phyloP scores from a whole-genome alignment of 2,329 filamentous ascomycete genomes.

The Xylaria sp. region DNA sequence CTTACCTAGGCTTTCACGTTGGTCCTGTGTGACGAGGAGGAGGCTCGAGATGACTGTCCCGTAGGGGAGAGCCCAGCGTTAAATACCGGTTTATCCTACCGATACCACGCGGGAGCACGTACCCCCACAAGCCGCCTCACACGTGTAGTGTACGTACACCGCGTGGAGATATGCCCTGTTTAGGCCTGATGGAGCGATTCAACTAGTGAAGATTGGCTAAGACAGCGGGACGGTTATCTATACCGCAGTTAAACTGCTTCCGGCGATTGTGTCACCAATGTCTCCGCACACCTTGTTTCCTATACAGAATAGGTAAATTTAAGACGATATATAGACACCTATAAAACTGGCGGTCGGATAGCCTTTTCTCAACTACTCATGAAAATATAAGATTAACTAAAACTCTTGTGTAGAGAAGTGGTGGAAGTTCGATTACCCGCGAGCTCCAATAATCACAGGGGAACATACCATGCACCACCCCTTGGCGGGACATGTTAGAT shows the following conservation, averaged over 20 bases:
- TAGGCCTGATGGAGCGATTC: not conserved
- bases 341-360: too few species aligned
- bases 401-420: not conserved
- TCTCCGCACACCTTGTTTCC: too few species aligned
- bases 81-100: not conserved
- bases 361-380: too few species aligned
- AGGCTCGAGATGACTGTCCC: not conserved
- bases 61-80: not conserved
- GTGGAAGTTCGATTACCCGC: slow-evolving; percentile 16
- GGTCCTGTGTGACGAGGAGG: too few species aligned
- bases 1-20: not conserved
- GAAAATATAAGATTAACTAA: too few species aligned
- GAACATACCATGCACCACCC: not conserved
- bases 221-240: not conserved
- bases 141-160: not conserved
- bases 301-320: too few species aligned
- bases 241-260: too few species aligned
- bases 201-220: slow-evolving; percentile 6
- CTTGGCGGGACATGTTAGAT: too few species aligned
- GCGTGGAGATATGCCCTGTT: slow-evolving; percentile 14
- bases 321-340: too few species aligned
- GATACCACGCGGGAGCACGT: not conserved
- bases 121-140: slow-evolving; percentile 4
- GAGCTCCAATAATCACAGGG: not conserved
- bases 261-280: too few species aligned